These are phyloP conservation scores for Anaeramoeba ignava DNA, from an alignment of 78 protist genomes.

Conservation along the genomic window DNA sequence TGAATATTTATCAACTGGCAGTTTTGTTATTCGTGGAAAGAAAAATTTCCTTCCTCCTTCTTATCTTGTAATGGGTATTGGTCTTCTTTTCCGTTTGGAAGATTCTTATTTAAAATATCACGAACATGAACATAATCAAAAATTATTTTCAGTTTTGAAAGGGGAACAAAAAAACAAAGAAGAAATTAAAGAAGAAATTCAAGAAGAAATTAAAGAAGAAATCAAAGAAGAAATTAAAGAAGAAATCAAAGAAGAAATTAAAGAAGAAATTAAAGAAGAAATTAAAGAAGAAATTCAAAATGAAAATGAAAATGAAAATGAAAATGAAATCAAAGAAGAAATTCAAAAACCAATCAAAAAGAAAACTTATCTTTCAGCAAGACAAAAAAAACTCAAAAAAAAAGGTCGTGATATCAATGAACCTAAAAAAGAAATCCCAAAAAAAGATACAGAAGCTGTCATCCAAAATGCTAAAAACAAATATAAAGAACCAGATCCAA, in stretches of 20 bases:
- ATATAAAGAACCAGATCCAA: too few relatives aligned
- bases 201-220: not conserved
- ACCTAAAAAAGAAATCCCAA: too few relatives aligned
- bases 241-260: constrained; percentile 5
- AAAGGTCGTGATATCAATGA: too few relatives aligned
- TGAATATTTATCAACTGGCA: constrained; percentile 73
- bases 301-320: not conserved
- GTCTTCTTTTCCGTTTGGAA: constrained; percentile 49
- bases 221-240: not conserved
- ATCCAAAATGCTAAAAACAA: too few relatives aligned
- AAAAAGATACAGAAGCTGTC: too few relatives aligned
- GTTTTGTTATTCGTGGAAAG: constrained; percentile 45
- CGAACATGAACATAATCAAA: not conserved
- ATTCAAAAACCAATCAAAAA: not conserved
- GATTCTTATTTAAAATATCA: not conserved
- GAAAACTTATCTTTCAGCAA: too few relatives aligned
- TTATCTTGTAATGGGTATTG: constrained; percentile 72
- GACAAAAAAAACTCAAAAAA: too few relatives aligned
- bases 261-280: constrained; percentile 16
- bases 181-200: not conserved
- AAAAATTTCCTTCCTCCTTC: constrained; percentile 78
- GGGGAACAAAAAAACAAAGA: not conserved
- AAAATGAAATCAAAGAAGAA: not conserved
- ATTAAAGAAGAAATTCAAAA: not conserved
- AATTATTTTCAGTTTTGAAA: constrained; percentile 6